phyloP scores from a whole-genome alignment of 257 asterid genomes.

The Ajuga chamaepitys region DNA sequence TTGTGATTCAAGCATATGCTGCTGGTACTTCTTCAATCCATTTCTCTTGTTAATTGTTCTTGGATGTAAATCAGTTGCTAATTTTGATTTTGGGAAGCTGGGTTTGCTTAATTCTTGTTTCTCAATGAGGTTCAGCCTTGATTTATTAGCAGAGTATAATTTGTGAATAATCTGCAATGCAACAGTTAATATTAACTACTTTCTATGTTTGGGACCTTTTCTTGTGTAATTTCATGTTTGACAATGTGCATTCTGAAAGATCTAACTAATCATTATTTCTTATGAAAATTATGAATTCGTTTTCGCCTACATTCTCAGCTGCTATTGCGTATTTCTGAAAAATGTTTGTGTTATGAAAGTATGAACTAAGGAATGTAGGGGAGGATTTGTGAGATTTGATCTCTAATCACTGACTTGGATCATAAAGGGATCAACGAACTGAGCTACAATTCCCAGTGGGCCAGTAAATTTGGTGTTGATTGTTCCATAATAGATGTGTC shows the following conservation, averaged over 20 bases:
- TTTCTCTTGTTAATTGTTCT: slow-evolving; percentile 11
- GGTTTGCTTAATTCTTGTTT: background rate
- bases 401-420: no score
- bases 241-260: no score
- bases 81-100: slow-evolving; percentile 1
- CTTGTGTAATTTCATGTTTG: background rate
- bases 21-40: slow-evolving; percentile 46
- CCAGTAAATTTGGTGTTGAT: background rate
- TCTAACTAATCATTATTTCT: no score
- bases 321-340: no score
- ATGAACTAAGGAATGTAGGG: no score
- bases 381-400: no score
- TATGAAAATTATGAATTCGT: no score
- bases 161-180: slow-evolving; percentile 20
- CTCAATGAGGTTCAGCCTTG: slow-evolving; percentile 8
- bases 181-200: background rate
- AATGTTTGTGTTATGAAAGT: background rate
- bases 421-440: no score
- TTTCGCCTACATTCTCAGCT: no score
- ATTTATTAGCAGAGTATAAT: background rate
- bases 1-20: slow-evolving; percentile 57
- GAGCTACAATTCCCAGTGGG: no score
- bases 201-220: background rate
- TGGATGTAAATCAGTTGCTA: slow-evolving; percentile 1
- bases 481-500: background rate